Base-by-base conservation (phyloP, 2,329 filamentous ascomycete genomes). In the Penicillium sp. region DNA sequence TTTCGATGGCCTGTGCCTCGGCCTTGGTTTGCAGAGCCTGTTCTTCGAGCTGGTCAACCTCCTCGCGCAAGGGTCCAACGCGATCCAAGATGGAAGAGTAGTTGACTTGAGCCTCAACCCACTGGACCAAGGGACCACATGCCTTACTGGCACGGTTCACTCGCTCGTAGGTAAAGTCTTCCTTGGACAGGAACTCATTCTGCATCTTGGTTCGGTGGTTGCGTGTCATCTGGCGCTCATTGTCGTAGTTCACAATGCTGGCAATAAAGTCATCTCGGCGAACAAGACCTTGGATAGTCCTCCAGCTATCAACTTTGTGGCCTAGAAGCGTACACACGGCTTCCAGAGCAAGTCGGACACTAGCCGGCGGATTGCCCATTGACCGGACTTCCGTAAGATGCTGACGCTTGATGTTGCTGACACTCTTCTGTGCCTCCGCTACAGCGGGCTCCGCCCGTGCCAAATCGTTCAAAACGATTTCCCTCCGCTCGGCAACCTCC, bases 31-130 rank as follows among this genome's bases (percentile, higher is more conserved):
- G 85, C 44, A 96, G 79, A 28, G 92, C 90, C 70, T 92, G 84
- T 53, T 95, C 88, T 73, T 97, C 91, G 16, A 99, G 83, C 66
- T 89, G 80, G 22, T 83, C 82, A 41, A 99, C 92, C 72, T 99
- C 94, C 44, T 92, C 88, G 68, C 92, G 88, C 50, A 99, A 79
- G 22, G 94, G 94, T 2, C 92, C 95, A 53, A 99, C 91, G 33
- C 90, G 86, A 68, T 97, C 92, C 57, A 99, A 78, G 63, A 99
- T 99, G 60, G 94, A 91, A n/a, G 92, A 96, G 73, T 96, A 99
- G 66, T 89, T 91, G 68, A 99, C 94, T 74, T 99, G 94, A 18
- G 94, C 95, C 70, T 90, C 83, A 3, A 96, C 92, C 94, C 94
- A 99, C 69, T 96, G 91, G 16, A 99, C 92, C 13, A 99, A 81